These are phyloP conservation scores for Monilinia fructicola DNA, from an alignment of 2,329 filamentous ascomycete species.

Conservation along the genomic window DNA sequence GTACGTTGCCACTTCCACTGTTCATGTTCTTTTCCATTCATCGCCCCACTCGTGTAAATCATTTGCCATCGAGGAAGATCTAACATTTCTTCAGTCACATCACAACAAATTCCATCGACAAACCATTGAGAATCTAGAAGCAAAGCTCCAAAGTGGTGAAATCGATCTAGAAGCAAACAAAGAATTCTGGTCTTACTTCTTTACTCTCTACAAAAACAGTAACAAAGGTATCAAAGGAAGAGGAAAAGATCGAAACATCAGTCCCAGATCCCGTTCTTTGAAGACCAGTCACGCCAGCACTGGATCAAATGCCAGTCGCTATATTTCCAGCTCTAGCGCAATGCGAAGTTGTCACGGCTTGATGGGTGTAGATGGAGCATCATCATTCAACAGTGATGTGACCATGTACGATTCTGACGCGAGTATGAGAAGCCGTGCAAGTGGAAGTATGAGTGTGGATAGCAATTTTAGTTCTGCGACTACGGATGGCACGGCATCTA, in stretches of 20 bases:
- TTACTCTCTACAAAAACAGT: slow-evolving; percentile 89
- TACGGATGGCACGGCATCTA: background rate
- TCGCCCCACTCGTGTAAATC: background rate
- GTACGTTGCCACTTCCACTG: slow-evolving; percentile 46
- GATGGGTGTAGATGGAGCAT: slow-evolving; percentile 24
- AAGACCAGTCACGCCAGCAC: background rate
- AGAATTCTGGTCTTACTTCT: slow-evolving; percentile 82
- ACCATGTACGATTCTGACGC: slow-evolving; percentile 23
- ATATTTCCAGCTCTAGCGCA: slow-evolving; percentile 15
- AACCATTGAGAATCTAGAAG: slow-evolving; percentile 68
- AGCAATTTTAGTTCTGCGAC: background rate
- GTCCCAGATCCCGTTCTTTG: slow-evolving; percentile 21
- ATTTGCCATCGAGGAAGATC: background rate
- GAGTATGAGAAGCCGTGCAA: slow-evolving; percentile 27
- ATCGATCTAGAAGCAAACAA: slow-evolving; percentile 66
- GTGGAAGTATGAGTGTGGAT: slow-evolving; percentile 13
- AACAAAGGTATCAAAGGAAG: slow-evolving; percentile 98
- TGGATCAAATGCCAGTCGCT: slow-evolving; percentile 10
- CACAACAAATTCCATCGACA: slow-evolving; percentile 70
- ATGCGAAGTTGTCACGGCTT: slow-evolving; percentile 29
- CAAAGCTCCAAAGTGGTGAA: slow-evolving; percentile 62
- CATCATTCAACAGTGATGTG: slow-evolving; percentile 4
- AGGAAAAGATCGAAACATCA: slow-evolving; percentile 76
- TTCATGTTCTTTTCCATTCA: background rate
- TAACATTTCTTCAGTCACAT: background rate